Evolutionary conservation across 1,284 basidiomycete genomes (phyloP), one percentile per base, ranked within the genome.

Genomic region (Boletus sp.): DNA sequence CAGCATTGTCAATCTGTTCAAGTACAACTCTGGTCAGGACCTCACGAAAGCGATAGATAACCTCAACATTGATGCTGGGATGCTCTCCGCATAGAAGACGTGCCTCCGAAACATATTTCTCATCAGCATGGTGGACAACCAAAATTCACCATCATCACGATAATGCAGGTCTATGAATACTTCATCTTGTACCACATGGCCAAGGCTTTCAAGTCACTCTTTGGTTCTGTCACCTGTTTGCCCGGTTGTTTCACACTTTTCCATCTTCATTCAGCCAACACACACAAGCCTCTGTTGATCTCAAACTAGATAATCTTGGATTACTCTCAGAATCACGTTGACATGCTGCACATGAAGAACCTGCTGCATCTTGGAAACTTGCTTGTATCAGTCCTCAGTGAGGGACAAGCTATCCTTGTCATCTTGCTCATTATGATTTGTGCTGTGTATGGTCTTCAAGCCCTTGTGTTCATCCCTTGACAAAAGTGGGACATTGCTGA

Each of bases 161-260:
- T 98, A 96, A 96, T 97, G 84, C 96, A 98, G 79, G 94, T 96
- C n/a, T 97, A 97, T 78, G 94, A 96, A 70, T 96, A 96, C 81
- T 98, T 92, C 78, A 92, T 98, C 66, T 98, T 92, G 1, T 94
- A 97, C 76, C 92, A 99, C 77, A 86, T 99, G 78, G 91, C 96
- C 51, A 99, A 99, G 75, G 95, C 97, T 0, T 99, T 99, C 76
- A 96, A 98, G 76, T 89, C 84, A 67, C 82, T 99, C 8, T 99
- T 99, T 70, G 96, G 96, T 53, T 96, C 94, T 18, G 95, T 99
- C 61, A 98, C 96, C 51, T 99, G 97, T 87, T 81, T 99, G 66
- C 96, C 96, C 33, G 95, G 92, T 80, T 97, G 94, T 84, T 98
- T 98, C 82, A 94, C 93, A 0, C 88, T 98, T 65, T 97, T 96